A percentile compares a stretch with the other conserved stretches of the same genome.
Conservation (phyloP, 805 yeast genomes). For the Saccharomycopsis oosterbeekiorum region DNA sequence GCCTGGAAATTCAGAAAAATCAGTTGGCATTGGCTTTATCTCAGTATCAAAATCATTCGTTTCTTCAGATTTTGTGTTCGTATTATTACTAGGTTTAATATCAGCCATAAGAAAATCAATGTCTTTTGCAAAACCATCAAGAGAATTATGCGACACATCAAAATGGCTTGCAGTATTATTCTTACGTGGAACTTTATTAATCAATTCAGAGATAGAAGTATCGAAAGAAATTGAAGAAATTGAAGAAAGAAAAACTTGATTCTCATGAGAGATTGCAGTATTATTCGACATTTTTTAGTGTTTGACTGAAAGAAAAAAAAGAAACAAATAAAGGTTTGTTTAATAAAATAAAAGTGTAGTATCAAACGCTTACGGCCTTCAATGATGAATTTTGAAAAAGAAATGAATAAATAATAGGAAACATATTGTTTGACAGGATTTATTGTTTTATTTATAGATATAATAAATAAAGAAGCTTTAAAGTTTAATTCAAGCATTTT, state of each 20-base stretch:
- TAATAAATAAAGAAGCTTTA: no score
- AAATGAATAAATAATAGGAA: no score
- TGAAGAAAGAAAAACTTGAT: background rate
- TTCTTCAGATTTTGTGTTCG: background rate
- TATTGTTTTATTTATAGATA: background rate
- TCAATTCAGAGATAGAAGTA: background rate
- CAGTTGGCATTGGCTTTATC: background rate
- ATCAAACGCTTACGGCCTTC: no score
- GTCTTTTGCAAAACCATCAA: background rate
- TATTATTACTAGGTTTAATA: background rate
- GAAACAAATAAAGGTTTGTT: no score
- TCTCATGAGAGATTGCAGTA: background rate
- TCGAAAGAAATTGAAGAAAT: background rate
- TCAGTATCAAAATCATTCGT: background rate
- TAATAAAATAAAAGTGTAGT: no score
- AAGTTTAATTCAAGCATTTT: background rate
- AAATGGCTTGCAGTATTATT: background rate
- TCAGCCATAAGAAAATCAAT: background rate
- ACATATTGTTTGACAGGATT: background rate
- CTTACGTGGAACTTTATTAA: background rate
- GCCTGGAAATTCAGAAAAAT: background rate
- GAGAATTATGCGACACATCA: background rate
- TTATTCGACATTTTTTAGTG: background rate
- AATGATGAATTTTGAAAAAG: no score
- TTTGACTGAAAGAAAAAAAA: background rate